These are phyloP conservation scores for Cutaneotrichosporon daszewskae DNA, from an alignment of 1,284 basidiomycete species.

Conservation along the genomic window DNA sequence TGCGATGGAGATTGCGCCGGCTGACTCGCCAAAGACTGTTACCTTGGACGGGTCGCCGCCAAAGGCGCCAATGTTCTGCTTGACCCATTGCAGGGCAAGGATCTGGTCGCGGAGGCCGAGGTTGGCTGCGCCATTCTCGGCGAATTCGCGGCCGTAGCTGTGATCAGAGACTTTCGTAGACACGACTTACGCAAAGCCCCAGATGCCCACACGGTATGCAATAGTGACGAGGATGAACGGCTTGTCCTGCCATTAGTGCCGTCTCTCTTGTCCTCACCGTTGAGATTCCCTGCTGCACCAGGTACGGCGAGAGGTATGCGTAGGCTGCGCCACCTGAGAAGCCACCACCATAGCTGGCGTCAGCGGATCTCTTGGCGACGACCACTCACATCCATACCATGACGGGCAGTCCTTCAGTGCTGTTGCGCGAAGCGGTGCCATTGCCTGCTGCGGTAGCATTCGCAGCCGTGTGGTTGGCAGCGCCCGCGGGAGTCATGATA, in stretches of 20 bases:
- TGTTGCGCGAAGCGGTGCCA: no score
- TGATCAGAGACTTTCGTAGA: no score
- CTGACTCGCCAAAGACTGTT: conserved; percentile 46
- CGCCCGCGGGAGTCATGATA: conserved; percentile 30
- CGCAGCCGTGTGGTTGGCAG: not conserved
- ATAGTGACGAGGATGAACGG: conserved; percentile 48
- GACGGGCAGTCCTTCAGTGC: conserved; percentile 45
- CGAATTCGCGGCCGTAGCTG: conserved; percentile 35
- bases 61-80: conserved; percentile 49
- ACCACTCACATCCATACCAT: conserved; percentile 29
- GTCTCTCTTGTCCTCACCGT: no score
- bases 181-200: no score
- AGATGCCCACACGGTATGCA: conserved; percentile 50
- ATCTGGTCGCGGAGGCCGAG: conserved; percentile 49
- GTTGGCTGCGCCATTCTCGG: conserved; percentile 37
- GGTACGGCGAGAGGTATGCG: conserved; percentile 19
- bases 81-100: conserved; percentile 51
- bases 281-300: conserved; percentile 9
- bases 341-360: conserved; percentile 36
- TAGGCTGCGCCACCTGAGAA: conserved; percentile 22
- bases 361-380: not conserved
- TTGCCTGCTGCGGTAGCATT: no score
- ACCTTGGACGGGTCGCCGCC: conserved; percentile 50
- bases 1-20: conserved; percentile 41
- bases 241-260: conserved; percentile 22